These are phyloP conservation scores for Drosera capensis DNA, from an alignment of 148 eudicot species.

Conservation along the genomic window DNA sequence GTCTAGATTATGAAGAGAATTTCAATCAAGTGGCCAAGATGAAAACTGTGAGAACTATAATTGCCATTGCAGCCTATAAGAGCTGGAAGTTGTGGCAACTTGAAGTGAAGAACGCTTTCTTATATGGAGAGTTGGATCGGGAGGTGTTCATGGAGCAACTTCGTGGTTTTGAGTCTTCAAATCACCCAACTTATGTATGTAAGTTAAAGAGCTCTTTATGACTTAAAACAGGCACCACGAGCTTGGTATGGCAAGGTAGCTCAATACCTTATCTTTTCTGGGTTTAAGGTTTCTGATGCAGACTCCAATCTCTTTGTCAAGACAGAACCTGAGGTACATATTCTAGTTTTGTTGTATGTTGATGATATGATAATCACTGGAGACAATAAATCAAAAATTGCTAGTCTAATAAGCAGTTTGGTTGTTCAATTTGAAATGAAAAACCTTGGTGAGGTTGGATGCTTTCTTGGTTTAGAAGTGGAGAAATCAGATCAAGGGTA, in stretches of 20 bases:
- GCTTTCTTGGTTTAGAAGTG: too few relatives aligned
- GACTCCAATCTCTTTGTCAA: not conserved
- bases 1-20: not conserved
- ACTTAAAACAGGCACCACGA: not conserved
- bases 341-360: constrained; percentile 3
- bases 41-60: too few relatives aligned
- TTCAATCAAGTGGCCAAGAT: not conserved
- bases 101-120: too few relatives aligned
- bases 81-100: too few relatives aligned
- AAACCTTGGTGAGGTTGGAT: constrained; percentile 1
- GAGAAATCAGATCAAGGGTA: not conserved
- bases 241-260: not conserved
- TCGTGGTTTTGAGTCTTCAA: too few relatives aligned
- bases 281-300: not conserved
- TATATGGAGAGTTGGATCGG: too few relatives aligned
- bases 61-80: too few relatives aligned
- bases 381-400: constrained; percentile 3
- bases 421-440: constrained; percentile 6
- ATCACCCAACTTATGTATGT: too few relatives aligned
- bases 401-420: constrained; percentile 2
- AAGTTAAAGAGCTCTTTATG: not conserved
- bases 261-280: not conserved
- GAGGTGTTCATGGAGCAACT: too few relatives aligned
- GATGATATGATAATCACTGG: constrained; percentile 3
- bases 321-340: not conserved